Percentiles rank a stretch among this genome's conserved stretches.
phyloP scores from a whole-genome alignment of 768 basidiomycete genomes.

The Mycena floridula region DNA sequence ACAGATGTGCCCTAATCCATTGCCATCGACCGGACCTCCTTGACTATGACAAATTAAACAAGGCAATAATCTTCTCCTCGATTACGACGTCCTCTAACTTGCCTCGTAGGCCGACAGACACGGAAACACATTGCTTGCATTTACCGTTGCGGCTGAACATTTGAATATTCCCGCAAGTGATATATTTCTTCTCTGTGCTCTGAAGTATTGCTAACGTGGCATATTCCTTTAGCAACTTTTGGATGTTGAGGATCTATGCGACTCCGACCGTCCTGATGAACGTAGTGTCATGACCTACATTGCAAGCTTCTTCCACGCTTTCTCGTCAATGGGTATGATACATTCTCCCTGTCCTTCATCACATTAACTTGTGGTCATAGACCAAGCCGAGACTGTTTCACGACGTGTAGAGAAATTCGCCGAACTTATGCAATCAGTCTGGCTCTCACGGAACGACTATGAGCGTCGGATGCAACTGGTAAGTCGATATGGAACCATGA shows the following conservation, averaged over 20 bases:
- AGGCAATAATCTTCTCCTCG: slow-evolving; percentile 42
- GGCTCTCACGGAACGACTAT: slow-evolving; percentile 86
- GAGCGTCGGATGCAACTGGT: slow-evolving; percentile 79
- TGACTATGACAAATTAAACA: slow-evolving; percentile 83
- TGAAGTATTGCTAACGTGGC: slow-evolving; percentile 4
- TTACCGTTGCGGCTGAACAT: slow-evolving; percentile 80
- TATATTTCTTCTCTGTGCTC: slow-evolving; percentile 6
- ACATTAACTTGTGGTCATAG: slow-evolving; percentile 31
- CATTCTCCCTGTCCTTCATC: not conserved
- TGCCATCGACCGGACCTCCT: slow-evolving; percentile 94
- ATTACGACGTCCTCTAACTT: slow-evolving; percentile 1
- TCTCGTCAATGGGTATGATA: slow-evolving; percentile 86
- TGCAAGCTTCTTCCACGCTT: slow-evolving; percentile 96
- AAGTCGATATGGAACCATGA: slow-evolving; percentile 13
- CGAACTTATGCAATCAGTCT: slow-evolving; percentile 89
- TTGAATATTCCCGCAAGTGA: slow-evolving; percentile 88
- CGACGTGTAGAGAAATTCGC: slow-evolving; percentile 94
- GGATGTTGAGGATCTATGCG: slow-evolving; percentile 94
- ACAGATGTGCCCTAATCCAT: slow-evolving; percentile 94
- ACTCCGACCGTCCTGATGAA: slow-evolving; percentile 85
- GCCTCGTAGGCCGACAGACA: slow-evolving; percentile 61
- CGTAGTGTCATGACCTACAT: slow-evolving; percentile 98
- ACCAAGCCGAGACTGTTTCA: slow-evolving; percentile 92
- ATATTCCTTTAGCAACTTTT: slow-evolving; percentile 68
- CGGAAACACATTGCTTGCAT: slow-evolving; percentile 82